These are phyloP conservation scores for Lotus japonicus DNA, from an alignment of 306 rosid genomes.

Conservation along the genomic window DNA sequence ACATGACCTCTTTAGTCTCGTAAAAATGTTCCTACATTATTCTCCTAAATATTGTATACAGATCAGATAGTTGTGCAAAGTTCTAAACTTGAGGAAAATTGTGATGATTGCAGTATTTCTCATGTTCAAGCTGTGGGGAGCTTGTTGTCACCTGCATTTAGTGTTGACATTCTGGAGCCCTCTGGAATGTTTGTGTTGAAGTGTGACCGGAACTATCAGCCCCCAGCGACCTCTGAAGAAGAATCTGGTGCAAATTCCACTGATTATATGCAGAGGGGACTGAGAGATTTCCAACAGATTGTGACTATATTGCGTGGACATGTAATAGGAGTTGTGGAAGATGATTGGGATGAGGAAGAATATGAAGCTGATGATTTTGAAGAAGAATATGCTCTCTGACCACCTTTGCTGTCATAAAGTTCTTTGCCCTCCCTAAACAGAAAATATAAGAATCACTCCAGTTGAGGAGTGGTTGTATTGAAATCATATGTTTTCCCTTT, in stretches of 20 bases:
- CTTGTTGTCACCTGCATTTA: constrained; percentile 52
- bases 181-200: constrained; percentile 57
- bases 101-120: constrained; percentile 57
- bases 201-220: constrained; percentile 19
- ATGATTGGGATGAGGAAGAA: constrained; percentile 44
- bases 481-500: not conserved
- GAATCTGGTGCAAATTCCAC: constrained; percentile 1
- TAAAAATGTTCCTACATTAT: not conserved
- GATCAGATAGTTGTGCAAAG: not conserved
- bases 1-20: not conserved
- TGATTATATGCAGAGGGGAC: constrained; percentile 12
- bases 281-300: constrained; percentile 28
- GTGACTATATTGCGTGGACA: constrained; percentile 33
- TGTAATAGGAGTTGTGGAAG: constrained; percentile 12
- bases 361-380: constrained; percentile 43
- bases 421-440: not conserved
- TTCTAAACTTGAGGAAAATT: constrained; percentile 12
- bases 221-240: constrained; percentile 22
- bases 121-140: constrained; percentile 64
- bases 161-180: constrained; percentile 46
- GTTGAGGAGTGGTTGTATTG: constrained; percentile 1
- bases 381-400: constrained; percentile 41
- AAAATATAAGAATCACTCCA: not conserved
- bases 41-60: not conserved
- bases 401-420: constrained; percentile 19